Evolutionary conservation across 768 basidiomycete species (phyloP).

Genomic region (Tephrocybe sp.): DNA sequence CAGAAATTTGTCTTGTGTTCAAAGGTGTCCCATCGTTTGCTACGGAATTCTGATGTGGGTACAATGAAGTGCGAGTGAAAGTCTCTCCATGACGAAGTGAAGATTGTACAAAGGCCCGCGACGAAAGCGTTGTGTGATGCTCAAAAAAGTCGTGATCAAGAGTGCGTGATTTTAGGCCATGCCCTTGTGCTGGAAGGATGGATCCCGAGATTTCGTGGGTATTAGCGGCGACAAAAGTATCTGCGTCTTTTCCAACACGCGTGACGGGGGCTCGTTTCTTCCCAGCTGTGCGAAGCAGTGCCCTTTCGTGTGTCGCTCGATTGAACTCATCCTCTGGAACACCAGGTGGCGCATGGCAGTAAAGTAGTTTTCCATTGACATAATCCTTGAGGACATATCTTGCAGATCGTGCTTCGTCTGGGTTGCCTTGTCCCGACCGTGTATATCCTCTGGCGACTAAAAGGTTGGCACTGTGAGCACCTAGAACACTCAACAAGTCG

Average conservation of each 20-base stretch:
- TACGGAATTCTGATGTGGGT: constrained; percentile 82
- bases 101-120: constrained; percentile 64
- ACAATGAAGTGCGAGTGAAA: constrained; percentile 63
- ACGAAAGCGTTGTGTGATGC: constrained; percentile 43
- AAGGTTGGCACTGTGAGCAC: constrained; percentile 12
- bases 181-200: constrained; percentile 27
- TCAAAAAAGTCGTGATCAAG: constrained; percentile 86
- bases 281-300: constrained; percentile 56
- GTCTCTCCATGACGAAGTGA: constrained; percentile 52
- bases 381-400: constrained; percentile 95
- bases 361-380: constrained; percentile 90
- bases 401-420: constrained; percentile 93
- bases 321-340: constrained; percentile 72
- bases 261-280: constrained; percentile 90
- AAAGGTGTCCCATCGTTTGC: constrained; percentile 77
- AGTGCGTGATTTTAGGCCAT: constrained; percentile 57
- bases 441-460: constrained; percentile 91
- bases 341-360: constrained; percentile 85
- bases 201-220: constrained; percentile 20
- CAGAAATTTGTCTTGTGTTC: constrained; percentile 37
- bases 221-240: constrained; percentile 68
- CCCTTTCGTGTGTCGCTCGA: constrained; percentile 56
- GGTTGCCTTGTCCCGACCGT: constrained; percentile 93
- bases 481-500: not conserved
- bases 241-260: constrained; percentile 78